Evolutionary conservation across 2,329 filamentous ascomycete genomes (phyloP), one percentile per base, ranked within the genome.

Genomic region (Alternaria solani): DNA sequence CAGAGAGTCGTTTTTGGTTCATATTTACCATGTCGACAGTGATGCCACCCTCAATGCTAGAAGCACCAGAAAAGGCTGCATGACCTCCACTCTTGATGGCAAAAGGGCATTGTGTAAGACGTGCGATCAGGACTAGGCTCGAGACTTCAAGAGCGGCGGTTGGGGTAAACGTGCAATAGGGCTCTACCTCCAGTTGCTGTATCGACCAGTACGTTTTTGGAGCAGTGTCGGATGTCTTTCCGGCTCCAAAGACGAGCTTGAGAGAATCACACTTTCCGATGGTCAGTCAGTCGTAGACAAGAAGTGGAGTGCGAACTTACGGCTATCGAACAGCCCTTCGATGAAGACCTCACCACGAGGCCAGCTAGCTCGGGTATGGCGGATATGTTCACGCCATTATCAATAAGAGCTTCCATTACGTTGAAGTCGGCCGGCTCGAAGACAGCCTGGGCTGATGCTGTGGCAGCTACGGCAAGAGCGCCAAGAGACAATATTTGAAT

Each of bases 81-180:
- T 84, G 81, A 3, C 82, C 82, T 36, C 81, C 81, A 43, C 79
- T 77, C 53, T 80, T 81, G 8, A 82, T 74, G 1, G 80, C 79
- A 56, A 82, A 81, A 75, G 68, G 70, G 53, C 69, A 77, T 48
- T 68, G 64, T 8, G 66, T 67, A 16, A 71, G 32, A 8, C 67
- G 65, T 9, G 65, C 62, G 5, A 69, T 51, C 1, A 66, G 42
- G 4, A 68, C 55, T 7, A 63, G 49, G 11, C 57, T 65, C 2
- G 68, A 65, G 1, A 71, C 56, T 23, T 69, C 64, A 0, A 54
- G 14, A 9, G 67, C 47, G 5, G 49, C 41, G 2, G 16, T 34
- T 9, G 68, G 64, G n/a, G 61, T 62, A 39, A 70, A 69, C 2
- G 68, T 52, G 34, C 66, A 67, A 1, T 52, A 28, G 5, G 66